These are phyloP conservation scores for Pyrenophora tritici-repentis DNA, from an alignment of 2,329 filamentous ascomycete species.

Conservation along the genomic window DNA sequence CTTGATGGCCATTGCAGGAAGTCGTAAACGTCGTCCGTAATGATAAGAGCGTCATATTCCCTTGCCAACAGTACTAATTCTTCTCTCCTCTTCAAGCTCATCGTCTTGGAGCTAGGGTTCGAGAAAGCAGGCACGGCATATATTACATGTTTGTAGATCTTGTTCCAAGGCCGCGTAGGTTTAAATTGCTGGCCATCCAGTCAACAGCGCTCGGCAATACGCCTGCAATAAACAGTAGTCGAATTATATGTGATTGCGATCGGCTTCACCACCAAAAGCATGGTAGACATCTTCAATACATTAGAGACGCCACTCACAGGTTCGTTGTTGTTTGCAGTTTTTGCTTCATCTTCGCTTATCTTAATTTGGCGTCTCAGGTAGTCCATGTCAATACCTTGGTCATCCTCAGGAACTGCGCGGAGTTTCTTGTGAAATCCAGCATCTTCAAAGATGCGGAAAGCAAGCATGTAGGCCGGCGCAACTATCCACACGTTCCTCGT, in stretches of 20 bases:
- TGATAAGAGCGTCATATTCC: constrained; percentile 77
- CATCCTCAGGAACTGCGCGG: constrained; percentile 74
- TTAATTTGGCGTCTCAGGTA: constrained; percentile 59
- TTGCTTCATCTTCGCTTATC: constrained; percentile 55
- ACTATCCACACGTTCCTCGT: constrained; percentile 81
- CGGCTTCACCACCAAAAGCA: not conserved
- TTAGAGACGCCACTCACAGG: constrained; percentile 47
- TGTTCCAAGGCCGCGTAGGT: constrained; percentile 63
- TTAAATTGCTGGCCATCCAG: constrained; percentile 57
- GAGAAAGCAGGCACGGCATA: constrained; percentile 88
- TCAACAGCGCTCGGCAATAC: constrained; percentile 14
- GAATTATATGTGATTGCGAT: too few species aligned
- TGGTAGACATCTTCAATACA: not conserved
- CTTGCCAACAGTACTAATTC: constrained; percentile 77
- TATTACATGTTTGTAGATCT: constrained; percentile 84
- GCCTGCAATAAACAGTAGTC: not conserved
- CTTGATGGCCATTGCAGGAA: constrained; percentile 76
- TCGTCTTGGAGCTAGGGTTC: constrained; percentile 85
- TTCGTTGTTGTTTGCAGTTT: constrained; percentile 44
- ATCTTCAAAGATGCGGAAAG: constrained; percentile 83
- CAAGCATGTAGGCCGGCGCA: constrained; percentile 82
- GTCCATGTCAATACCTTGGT: constrained; percentile 73
- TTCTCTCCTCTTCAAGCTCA: constrained; percentile 70
- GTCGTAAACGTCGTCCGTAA: constrained; percentile 94
- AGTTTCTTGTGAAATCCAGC: constrained; percentile 70